Percentiles rank a stretch among this genome's conserved stretches.
phyloP scores from a whole-genome alignment of 2,329 filamentous ascomycete species.

The Xylaria sp. region DNA sequence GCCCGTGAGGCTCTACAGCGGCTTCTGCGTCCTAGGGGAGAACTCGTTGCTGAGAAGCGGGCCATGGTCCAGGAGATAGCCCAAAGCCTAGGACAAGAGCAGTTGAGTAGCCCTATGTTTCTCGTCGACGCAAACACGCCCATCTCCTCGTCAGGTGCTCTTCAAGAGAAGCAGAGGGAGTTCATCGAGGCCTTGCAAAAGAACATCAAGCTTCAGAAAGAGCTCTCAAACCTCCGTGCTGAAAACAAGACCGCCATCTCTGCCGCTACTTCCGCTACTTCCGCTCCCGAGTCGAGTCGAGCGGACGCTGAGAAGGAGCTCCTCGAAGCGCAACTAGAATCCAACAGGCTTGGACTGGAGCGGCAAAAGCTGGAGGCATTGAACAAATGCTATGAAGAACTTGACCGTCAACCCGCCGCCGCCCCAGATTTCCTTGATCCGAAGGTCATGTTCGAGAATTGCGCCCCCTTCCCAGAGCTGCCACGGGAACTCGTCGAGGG shows the following conservation, averaged over 20 bases:
- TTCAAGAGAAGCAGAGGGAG: slow-evolving; percentile 56
- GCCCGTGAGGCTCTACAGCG: slow-evolving; percentile 54
- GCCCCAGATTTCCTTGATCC: slow-evolving; percentile 56
- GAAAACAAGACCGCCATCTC: slow-evolving; percentile 34
- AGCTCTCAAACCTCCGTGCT: slow-evolving; percentile 50
- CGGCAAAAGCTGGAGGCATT: slow-evolving; percentile 56
- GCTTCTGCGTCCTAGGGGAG: slow-evolving; percentile 62
- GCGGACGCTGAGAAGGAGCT: slow-evolving; percentile 34
- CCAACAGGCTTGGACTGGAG: slow-evolving; percentile 59
- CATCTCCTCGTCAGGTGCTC: slow-evolving; percentile 44
- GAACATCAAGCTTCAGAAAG: slow-evolving; percentile 57
- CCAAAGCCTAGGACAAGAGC: slow-evolving; percentile 51
- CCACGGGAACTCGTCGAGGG: slow-evolving; percentile 58
- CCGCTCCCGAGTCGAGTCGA: slow-evolving; percentile 28
- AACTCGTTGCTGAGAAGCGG: slow-evolving; percentile 61
- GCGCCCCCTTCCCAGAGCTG: slow-evolving; percentile 53
- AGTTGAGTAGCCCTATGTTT: slow-evolving; percentile 53
- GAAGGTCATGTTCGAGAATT: slow-evolving; percentile 53
- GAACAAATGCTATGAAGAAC: slow-evolving; percentile 55
- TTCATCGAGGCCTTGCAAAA: slow-evolving; percentile 61
- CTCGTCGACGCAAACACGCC: slow-evolving; percentile 50
- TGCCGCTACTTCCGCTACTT: slow-evolving; percentile 12
- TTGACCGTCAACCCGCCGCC: slow-evolving; percentile 59
- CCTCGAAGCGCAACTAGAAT: slow-evolving; percentile 57
- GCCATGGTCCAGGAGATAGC: slow-evolving; percentile 60